Conservation (phyloP, 768 basidiomycete genomes). For the Mycena latifolia region DNA sequence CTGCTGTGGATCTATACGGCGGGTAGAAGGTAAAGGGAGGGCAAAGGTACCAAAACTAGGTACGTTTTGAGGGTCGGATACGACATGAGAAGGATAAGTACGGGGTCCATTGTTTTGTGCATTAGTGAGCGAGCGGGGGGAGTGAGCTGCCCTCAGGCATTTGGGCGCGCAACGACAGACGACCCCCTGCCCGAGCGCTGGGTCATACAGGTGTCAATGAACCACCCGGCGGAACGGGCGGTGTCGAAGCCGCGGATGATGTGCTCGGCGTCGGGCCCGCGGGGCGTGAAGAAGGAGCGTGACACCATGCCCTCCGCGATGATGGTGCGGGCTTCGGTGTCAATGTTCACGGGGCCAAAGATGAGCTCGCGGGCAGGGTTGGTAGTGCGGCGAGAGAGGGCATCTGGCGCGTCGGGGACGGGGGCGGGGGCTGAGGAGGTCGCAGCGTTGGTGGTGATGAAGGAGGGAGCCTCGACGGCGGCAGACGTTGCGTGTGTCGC, state of each 20-base stretch:
- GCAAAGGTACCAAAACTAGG: constrained; percentile 9
- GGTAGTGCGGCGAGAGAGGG: background rate
- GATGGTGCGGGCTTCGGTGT: constrained; percentile 1
- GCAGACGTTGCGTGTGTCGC: background rate
- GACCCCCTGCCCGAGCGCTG: background rate
- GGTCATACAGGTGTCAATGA: constrained; percentile 10
- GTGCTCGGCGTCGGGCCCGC: constrained; percentile 1
- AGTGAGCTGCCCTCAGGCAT: constrained; percentile 21
- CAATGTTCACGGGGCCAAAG: constrained; percentile 6
- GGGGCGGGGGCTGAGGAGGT: background rate
- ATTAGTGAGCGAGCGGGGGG: background rate
- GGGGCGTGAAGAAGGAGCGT: constrained; percentile 1
- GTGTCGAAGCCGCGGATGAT: constrained; percentile 2
- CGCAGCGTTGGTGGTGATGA: too few relatives aligned
- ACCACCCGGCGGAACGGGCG: background rate
- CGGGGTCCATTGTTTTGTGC: constrained; percentile 11
- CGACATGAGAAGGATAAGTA: constrained; percentile 11
- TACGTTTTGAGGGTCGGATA: constrained; percentile 12
- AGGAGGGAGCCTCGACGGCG: too few relatives aligned
- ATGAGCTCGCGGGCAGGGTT: background rate
- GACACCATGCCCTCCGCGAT: constrained; percentile 1
- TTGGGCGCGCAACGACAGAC: constrained; percentile 15
- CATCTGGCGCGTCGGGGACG: background rate
- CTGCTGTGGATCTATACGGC: background rate
- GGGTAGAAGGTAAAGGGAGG: constrained; percentile 1